Percentiles rank a stretch among this genome's conserved stretches.
These are phyloP conservation scores for Candida fluviatilis DNA, from an alignment of 805 yeast species.

Conservation along the genomic window DNA sequence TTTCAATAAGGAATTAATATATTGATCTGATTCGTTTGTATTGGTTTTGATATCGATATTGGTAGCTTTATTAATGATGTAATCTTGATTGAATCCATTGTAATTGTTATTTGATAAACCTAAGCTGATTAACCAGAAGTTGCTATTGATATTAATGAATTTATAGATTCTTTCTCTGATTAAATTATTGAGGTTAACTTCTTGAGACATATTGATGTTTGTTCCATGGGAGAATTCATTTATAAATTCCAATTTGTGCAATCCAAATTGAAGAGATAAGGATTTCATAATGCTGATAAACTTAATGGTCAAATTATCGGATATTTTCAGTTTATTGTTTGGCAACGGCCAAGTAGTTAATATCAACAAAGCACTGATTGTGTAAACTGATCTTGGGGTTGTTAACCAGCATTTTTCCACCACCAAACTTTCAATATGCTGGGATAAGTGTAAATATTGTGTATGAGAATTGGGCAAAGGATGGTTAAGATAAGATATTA, in stretches of 20 bases:
- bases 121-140: constrained; percentile 38
- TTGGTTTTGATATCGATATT: constrained; percentile 16
- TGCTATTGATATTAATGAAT: constrained; percentile 38
- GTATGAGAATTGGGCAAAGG: constrained; percentile 3
- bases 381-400: constrained; percentile 42
- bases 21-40: constrained; percentile 12
- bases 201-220: constrained; percentile 18
- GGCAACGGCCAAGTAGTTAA: constrained; percentile 46
- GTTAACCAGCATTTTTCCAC: constrained; percentile 40
- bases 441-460: constrained; percentile 20
- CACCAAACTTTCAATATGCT: constrained; percentile 34
- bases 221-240: constrained; percentile 38
- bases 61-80: constrained; percentile 29
- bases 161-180: constrained; percentile 41
- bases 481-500: constrained; percentile 28
- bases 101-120: constrained; percentile 32
- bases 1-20: constrained; percentile 23
- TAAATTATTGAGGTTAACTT: constrained; percentile 27
- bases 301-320: constrained; percentile 31
- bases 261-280: constrained; percentile 39
- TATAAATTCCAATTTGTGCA: constrained; percentile 38
- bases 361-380: constrained; percentile 34
- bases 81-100: constrained; percentile 32
- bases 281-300: constrained; percentile 36
- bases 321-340: constrained; percentile 16